phyloP scores from a whole-genome alignment of 495 filamentous ascomycete genomes.

The Pyrenopolyporus hunteri region DNA sequence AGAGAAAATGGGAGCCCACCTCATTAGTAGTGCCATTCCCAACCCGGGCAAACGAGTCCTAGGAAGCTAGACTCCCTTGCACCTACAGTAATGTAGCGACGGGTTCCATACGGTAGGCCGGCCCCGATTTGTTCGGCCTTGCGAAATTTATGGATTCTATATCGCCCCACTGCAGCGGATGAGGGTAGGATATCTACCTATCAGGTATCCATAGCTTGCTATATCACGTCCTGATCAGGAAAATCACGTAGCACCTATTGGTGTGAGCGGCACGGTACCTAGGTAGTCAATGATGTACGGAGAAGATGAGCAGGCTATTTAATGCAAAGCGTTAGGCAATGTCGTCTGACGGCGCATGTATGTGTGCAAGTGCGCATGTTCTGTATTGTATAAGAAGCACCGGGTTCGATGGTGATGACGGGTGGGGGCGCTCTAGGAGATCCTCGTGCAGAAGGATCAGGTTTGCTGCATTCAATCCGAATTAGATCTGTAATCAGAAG shows the following conservation, averaged over 20 bases:
- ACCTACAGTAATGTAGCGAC: neutral
- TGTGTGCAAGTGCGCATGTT: no score
- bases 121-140: conserved; percentile 23
- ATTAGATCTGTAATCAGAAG: conserved; percentile 27
- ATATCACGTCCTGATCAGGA: conserved; percentile 8
- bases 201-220: conserved; percentile 12
- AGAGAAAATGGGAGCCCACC: conserved; percentile 10
- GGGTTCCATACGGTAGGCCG: conserved; percentile 7
- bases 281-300: neutral
- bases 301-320: neutral
- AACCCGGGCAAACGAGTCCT: conserved; percentile 14
- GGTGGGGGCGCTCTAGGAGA: conserved; percentile 12
- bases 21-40: conserved; percentile 6
- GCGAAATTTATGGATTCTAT: neutral
- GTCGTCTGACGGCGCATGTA: conserved; percentile 25
- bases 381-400: conserved; percentile 6
- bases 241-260: no score
- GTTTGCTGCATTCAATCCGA: conserved; percentile 8
- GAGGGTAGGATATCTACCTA: conserved; percentile 8
- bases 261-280: conserved; percentile 13
- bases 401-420: neutral
- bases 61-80: neutral
- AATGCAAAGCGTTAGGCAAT: neutral
- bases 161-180: conserved; percentile 9
- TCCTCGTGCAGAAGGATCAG: conserved; percentile 12